Percentiles rank a stretch among this genome's conserved stretches.
Evolutionary conservation across 441 rosid species (phyloP).

Genomic region (Syzygium malaccense): DNA sequence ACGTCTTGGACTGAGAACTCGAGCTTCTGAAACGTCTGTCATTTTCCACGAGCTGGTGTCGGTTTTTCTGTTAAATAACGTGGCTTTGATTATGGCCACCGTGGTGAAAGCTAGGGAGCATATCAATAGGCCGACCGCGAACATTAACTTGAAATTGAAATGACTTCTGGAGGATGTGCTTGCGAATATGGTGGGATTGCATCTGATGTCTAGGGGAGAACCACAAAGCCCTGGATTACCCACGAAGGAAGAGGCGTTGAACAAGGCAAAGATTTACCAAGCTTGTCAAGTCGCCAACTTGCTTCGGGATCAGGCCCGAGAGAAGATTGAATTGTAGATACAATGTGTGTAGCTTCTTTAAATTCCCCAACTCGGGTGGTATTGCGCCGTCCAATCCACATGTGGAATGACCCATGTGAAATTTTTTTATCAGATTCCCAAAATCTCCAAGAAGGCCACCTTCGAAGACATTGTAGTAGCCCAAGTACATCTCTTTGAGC

Average conservation of each 20-base stretch:
- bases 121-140: conserved; percentile 45
- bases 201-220: conserved; percentile 29
- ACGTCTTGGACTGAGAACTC: not conserved
- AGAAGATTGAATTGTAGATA: conserved; percentile 69
- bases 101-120: conserved; percentile 48
- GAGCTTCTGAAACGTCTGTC: conserved; percentile 2
- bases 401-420: conserved; percentile 65
- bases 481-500: conserved; percentile 55
- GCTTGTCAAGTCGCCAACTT: conserved; percentile 56
- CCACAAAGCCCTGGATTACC: conserved; percentile 80
- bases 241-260: conserved; percentile 67
- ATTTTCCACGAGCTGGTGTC: conserved; percentile 49
- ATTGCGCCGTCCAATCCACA: conserved; percentile 58
- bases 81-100: conserved; percentile 51
- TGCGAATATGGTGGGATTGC: conserved; percentile 13
- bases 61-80: conserved; percentile 25
- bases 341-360: conserved; percentile 57
- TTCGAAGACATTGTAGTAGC: conserved; percentile 60
- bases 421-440: conserved; percentile 36
- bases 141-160: conserved; percentile 37
- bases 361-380: conserved; percentile 59
- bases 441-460: conserved; percentile 64
- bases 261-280: conserved; percentile 46
- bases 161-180: not conserved
- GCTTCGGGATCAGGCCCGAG: conserved; percentile 45